Percentiles rank a stretch among this genome's conserved stretches.
Conservation (phyloP, 352 stramenopile genomes). For the Globisporangium camurandrum region DNA sequence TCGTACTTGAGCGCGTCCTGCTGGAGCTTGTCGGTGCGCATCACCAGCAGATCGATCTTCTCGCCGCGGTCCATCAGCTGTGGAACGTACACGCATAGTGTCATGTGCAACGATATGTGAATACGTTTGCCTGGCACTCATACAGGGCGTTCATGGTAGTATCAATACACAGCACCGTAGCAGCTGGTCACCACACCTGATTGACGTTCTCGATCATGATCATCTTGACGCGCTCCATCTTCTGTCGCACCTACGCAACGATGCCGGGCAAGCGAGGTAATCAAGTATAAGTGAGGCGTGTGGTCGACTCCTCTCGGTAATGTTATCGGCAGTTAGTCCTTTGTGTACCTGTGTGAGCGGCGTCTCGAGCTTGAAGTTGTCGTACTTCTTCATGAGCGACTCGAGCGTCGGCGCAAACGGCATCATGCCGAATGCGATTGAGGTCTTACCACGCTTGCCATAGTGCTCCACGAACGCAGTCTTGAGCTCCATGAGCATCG, state of each 20-base stretch:
- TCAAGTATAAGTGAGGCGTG: neutral
- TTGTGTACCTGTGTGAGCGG: constrained; percentile 43
- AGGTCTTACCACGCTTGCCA: constrained; percentile 52
- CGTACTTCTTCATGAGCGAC: constrained; percentile 76
- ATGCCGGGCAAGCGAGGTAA: neutral
- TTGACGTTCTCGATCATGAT: constrained; percentile 99
- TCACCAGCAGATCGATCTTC: constrained; percentile 93
- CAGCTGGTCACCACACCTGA: constrained; percentile 27
- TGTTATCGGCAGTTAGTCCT: too few relatives aligned
- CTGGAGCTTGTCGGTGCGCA: constrained; percentile 89
- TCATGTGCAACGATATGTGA: neutral
- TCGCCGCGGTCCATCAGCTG: constrained; percentile 97
- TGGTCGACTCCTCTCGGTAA: too few relatives aligned
- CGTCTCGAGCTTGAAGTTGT: constrained; percentile 79
- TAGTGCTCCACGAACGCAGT: constrained; percentile 56
- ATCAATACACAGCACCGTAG: neutral
- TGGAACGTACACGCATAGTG: neutral
- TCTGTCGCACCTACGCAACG: constrained; percentile 68
- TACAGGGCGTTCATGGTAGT: too few relatives aligned
- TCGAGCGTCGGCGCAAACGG: constrained; percentile 54
- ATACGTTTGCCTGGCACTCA: neutral
- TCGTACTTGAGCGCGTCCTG: constrained; percentile 97
- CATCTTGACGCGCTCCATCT: constrained; percentile 97
- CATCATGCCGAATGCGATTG: constrained; percentile 62
- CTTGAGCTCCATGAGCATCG: constrained; percentile 65